These are phyloP conservation scores for Cutaneotrichosporon sp. DNA, from an alignment of 1,284 basidiomycete species.

Conservation along the genomic window DNA sequence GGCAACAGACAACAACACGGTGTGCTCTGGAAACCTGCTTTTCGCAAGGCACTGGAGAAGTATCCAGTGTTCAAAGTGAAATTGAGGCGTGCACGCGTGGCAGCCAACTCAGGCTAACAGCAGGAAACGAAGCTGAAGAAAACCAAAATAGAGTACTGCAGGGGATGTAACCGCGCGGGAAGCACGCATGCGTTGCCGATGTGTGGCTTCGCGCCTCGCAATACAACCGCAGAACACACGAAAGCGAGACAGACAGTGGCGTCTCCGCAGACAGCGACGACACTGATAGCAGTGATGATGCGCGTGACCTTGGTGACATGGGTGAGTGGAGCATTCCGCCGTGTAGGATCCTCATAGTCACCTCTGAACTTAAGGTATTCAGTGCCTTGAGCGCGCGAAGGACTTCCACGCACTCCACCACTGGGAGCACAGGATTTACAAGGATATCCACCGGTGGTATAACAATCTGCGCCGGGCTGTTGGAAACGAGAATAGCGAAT, in stretches of 20 bases:
- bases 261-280: not conserved
- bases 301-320: not conserved
- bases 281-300: not conserved
- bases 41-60: conserved; percentile 60
- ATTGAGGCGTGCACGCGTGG: too few species aligned
- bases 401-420: conserved; percentile 43
- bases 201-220: conserved; percentile 1
- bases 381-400: conserved; percentile 2
- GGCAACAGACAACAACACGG: too few species aligned
- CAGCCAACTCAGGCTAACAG: too few species aligned
- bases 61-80: too few species aligned
- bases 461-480: conserved; percentile 29
- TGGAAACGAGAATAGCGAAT: not conserved
- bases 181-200: not conserved
- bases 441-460: conserved; percentile 24
- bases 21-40: conserved; percentile 64
- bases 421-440: conserved; percentile 32
- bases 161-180: conserved; percentile 10
- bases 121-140: not conserved
- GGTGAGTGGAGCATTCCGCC: not conserved
- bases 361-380: not conserved
- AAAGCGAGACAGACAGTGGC: not conserved
- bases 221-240: conserved; percentile 6
- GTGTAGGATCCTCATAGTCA: not conserved
- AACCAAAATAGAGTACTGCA: conserved; percentile 4